phyloP scores from a whole-genome alignment of 495 filamentous ascomycete genomes.

The Hyaloscypha variabilis region DNA sequence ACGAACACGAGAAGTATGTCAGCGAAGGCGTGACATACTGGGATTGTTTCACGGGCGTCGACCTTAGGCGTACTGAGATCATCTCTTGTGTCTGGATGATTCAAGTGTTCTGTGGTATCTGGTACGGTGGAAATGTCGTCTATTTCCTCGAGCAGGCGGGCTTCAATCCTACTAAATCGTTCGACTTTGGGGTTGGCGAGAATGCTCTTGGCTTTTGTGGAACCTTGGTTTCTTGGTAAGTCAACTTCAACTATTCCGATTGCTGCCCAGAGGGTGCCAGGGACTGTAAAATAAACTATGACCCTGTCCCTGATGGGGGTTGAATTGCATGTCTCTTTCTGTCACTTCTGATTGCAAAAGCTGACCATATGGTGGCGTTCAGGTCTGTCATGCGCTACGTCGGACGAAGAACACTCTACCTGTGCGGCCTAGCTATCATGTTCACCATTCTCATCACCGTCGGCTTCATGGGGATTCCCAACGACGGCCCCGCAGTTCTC shows the following conservation, averaged over 20 bases:
- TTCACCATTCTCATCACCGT: conserved; percentile 37
- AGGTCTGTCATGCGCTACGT: conserved; percentile 50
- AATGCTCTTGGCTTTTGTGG: conserved; percentile 51
- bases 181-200: conserved; percentile 51
- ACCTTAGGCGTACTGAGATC: conserved; percentile 58
- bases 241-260: too few species aligned
- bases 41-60: not conserved
- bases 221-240: conserved; percentile 40
- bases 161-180: conserved; percentile 45
- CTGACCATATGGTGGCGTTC: conserved; percentile 29
- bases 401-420: conserved; percentile 55
- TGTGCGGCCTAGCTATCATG: conserved; percentile 49
- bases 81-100: conserved; percentile 48
- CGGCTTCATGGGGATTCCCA: conserved; percentile 32
- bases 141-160: conserved; percentile 67
- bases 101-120: conserved; percentile 51
- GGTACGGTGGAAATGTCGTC: conserved; percentile 56
- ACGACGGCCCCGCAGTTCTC: conserved; percentile 23
- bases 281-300: too few species aligned
- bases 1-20: conserved; percentile 3
- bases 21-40: conserved; percentile 3
- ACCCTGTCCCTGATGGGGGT: too few species aligned
- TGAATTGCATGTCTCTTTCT: too few species aligned
- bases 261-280: too few species aligned
- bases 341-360: too few species aligned